Percentiles rank a stretch among this genome's conserved stretches.
phyloP scores from a whole-genome alignment of 2,329 filamentous ascomycete genomes.

The Epichloe amarillans region DNA sequence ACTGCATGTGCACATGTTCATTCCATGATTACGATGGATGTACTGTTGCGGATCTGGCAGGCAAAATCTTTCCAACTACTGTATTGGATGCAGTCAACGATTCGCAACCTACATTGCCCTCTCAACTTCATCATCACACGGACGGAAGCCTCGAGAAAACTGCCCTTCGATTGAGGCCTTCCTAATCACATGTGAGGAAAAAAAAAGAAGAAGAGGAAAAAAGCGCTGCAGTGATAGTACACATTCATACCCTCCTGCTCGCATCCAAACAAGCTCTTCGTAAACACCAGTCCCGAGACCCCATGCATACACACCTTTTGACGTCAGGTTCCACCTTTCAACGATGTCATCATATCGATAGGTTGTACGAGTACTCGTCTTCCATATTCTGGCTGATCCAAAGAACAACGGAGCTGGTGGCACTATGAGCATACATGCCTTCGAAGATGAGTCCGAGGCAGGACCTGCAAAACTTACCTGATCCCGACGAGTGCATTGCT shows the following conservation, averaged over 20 bases:
- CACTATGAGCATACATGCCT: slow-evolving; percentile 7
- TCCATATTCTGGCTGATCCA: slow-evolving; percentile 63
- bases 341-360: slow-evolving; percentile 31
- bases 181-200: too few relatives aligned
- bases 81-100: too few relatives aligned
- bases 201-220: neutral
- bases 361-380: slow-evolving; percentile 57
- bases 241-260: neutral
- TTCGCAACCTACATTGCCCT: too few relatives aligned
- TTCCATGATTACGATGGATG: too few relatives aligned
- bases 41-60: too few relatives aligned
- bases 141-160: too few relatives aligned
- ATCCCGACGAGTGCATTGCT: slow-evolving; percentile 50
- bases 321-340: too few relatives aligned
- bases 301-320: neutral
- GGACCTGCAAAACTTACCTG: slow-evolving; percentile 28
- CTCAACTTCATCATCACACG: too few relatives aligned
- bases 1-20: too few relatives aligned
- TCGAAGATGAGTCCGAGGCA: neutral
- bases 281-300: neutral
- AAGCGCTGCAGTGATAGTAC: neutral
- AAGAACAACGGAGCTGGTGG: slow-evolving; percentile 43
- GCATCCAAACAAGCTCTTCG: neutral
- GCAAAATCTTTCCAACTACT: too few relatives aligned
- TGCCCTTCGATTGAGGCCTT: too few relatives aligned